Evolutionary conservation across 2,329 filamentous ascomycete genomes (phyloP).

Genomic region (Ceratocystis harringtonii): DNA sequence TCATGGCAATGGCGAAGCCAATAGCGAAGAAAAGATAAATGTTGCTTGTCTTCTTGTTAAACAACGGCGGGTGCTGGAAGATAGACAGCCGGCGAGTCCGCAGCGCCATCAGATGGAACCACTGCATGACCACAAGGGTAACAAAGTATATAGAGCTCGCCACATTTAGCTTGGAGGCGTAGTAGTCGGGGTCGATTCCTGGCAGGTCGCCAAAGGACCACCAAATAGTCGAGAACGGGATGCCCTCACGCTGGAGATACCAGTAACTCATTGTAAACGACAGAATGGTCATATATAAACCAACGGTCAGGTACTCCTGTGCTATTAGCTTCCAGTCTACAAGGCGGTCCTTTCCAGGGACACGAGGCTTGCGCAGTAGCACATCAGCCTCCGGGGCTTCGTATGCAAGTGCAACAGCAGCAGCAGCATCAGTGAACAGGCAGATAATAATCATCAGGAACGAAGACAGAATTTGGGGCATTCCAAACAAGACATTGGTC

Average conservation of each 20-base stretch:
- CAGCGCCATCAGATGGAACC: constrained; percentile 98
- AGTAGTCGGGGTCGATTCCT: constrained; percentile 81
- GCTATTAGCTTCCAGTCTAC: constrained; percentile 59
- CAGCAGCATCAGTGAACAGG: constrained; percentile 71
- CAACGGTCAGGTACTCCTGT: constrained; percentile 46
- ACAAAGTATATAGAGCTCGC: constrained; percentile 89
- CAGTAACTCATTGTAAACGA: constrained; percentile 96
- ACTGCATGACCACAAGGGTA: constrained; percentile 91
- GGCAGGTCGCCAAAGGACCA: constrained; percentile 95
- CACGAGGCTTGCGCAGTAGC: constrained; percentile 51
- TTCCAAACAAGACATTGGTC: constrained; percentile 88
- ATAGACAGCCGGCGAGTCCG: constrained; percentile 90
- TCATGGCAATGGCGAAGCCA: constrained; percentile 76
- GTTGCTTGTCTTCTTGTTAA: constrained; percentile 63
- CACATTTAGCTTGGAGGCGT: constrained; percentile 68
- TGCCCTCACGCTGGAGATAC: constrained; percentile 82
- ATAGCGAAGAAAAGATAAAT: constrained; percentile 98
- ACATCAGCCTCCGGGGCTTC: constrained; percentile 65
- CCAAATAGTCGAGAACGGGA: constrained; percentile 75
- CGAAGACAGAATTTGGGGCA: constrained; percentile 93
- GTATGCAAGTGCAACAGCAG: constrained; percentile 58
- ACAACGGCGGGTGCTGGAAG: constrained; percentile 79
- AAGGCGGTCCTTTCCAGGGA: constrained; percentile 53
- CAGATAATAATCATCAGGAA: constrained; percentile 99
- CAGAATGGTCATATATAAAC: constrained; percentile 86